Base-by-base conservation (phyloP, 2,329 filamentous ascomycete species). In the Epicoccum nigrum region DNA sequence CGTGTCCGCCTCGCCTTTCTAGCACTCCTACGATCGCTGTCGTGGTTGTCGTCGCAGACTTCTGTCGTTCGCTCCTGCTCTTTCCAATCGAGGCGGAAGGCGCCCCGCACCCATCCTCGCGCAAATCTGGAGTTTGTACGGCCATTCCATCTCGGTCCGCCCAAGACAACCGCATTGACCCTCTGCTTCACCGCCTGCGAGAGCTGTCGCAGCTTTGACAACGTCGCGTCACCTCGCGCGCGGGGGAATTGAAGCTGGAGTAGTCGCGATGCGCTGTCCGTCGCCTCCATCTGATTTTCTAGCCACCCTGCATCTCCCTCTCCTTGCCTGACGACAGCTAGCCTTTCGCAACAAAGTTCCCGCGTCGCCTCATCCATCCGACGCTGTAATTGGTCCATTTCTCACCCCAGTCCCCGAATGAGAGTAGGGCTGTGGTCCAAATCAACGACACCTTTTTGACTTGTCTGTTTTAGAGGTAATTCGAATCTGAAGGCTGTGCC, bases 211-310 rank as follows among this genome's bases (percentile, higher is more conserved):
- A 47, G 44, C 49, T 47, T 52, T 52, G 43, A 65, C 61, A 61
- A 63, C 67, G 60, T 70, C 63, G 60, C 65, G 59, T 55, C 45
- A 59, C 60, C 62, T 61, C 63, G 61, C 65, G 62, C 64, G 59
- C 54, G 62, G 56, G 51, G 58, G 38, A 51, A 30, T 53, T 45
- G 62, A 64, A 66, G 65, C 59, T 64, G 63, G 59, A 66, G 45
- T 64, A 56, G 60, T 71, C 69, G 70, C 68, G 59, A 73, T 73
- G 71, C 69, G 66, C 68, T 72, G 68, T 70, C 61, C 56, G 62
- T 60, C 66, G 51, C 61, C 64, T 60, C 44, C 58, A 56, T 50
- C 59, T 53, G 59, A 65, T 54, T 62, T 63, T 58, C 67, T 64
- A 70, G 64, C 67, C 65, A 62, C 63, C 55, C 42, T 62, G 60